phyloP scores from a whole-genome alignment of 2,329 filamentous ascomycete genomes.

The Berkeleyomyces rouxiae region DNA sequence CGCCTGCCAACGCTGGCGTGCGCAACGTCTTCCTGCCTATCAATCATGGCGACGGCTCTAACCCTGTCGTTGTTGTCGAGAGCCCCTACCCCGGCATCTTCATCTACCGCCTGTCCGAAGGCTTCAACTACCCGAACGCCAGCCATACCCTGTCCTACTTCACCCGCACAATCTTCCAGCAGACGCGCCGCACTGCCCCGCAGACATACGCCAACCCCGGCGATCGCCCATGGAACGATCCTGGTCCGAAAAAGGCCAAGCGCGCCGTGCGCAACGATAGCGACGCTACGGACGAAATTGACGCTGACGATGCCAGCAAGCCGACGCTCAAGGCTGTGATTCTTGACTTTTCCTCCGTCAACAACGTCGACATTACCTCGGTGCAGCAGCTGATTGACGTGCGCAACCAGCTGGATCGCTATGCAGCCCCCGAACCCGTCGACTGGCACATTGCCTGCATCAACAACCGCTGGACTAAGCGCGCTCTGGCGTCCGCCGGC shows the following conservation, averaged over 20 bases:
- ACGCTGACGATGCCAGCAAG: conserved; percentile 27
- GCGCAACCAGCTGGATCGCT: conserved; percentile 80
- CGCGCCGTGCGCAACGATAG: conserved; percentile 19
- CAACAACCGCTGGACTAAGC: conserved; percentile 88
- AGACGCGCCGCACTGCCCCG: conserved; percentile 62
- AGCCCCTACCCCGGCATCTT: conserved; percentile 82
- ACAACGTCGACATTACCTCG: conserved; percentile 85
- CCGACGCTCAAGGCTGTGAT: conserved; percentile 78
- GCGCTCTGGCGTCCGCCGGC: conserved; percentile 68
- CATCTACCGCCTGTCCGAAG: conserved; percentile 87
- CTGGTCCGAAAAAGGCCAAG: conserved; percentile 48
- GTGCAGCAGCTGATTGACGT: conserved; percentile 88
- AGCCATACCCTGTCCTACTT: conserved; percentile 75
- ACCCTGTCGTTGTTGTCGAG: conserved; percentile 64
- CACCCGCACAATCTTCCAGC: conserved; percentile 45
- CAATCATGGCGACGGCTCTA: conserved; percentile 76
- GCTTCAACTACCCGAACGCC: conserved; percentile 92
- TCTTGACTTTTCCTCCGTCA: conserved; percentile 83
- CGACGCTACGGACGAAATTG: conserved; percentile 10
- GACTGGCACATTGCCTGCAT: conserved; percentile 96
- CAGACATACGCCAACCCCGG: conserved; percentile 46
- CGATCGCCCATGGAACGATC: conserved; percentile 91
- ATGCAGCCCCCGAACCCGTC: conserved; percentile 62
- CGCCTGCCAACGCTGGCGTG: conserved; percentile 21
- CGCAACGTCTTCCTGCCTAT: conserved; percentile 79